Conservation (phyloP, 192 early-diverging fungal genomes). For the Funneliformis geosporum region DNA sequence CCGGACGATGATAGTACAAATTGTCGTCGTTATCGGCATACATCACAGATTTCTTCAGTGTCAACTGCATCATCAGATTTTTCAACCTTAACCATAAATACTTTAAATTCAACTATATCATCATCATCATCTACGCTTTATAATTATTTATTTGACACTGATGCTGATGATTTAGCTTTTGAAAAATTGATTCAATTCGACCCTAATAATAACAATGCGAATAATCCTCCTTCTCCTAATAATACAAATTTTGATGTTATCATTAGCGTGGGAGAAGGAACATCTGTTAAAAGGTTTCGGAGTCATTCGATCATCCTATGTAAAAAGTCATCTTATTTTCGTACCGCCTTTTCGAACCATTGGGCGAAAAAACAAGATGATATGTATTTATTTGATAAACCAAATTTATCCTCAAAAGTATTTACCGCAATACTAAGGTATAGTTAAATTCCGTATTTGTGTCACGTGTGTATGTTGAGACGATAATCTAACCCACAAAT, state of each 20-base stretch:
- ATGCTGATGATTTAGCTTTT: constrained; percentile 6
- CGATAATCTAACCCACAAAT: no score
- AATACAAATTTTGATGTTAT: constrained; percentile 20
- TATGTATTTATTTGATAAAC: constrained; percentile 13
- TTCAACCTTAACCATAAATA: neutral
- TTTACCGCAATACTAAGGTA: constrained; percentile 20
- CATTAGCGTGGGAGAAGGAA: constrained; percentile 7
- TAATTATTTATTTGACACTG: neutral
- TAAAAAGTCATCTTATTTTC: constrained; percentile 20
- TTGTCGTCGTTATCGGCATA: neutral
- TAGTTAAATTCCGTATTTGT: neutral
- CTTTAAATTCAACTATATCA: neutral
- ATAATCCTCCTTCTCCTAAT: neutral
- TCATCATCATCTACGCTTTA: neutral
- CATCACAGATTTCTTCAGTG: neutral
- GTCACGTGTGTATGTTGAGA: no score
- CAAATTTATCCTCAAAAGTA: constrained; percentile 21
- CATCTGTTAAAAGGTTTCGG: neutral
- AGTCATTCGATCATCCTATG: neutral
- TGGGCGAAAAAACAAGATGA: constrained; percentile 11
- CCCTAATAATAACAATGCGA: no score
- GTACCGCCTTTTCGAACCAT: constrained; percentile 15
- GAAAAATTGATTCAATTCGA: constrained; percentile 19
- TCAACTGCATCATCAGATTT: neutral
- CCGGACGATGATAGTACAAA: neutral